Conservation (phyloP, 805 yeast species). For the Dipodascopsis uninucleata region DNA sequence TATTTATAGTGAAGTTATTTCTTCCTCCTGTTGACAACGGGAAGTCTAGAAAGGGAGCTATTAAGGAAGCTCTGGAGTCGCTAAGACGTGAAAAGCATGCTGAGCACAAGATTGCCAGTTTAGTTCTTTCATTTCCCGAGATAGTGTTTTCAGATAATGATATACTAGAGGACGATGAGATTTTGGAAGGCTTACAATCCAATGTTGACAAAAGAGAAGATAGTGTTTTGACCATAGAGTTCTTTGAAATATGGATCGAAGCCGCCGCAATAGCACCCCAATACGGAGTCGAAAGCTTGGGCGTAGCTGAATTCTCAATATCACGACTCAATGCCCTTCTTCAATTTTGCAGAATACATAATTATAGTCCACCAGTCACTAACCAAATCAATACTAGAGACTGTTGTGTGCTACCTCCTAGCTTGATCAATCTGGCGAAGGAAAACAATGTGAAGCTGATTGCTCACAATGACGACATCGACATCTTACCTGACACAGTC, state of each 20-base stretch:
- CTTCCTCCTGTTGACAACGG: no score
- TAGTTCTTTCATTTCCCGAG: constrained; percentile 33
- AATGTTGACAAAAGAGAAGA: background rate
- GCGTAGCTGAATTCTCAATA: constrained; percentile 35
- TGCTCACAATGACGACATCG: constrained; percentile 37
- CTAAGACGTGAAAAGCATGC: no score
- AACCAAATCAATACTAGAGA: constrained; percentile 37
- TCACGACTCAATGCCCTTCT: constrained; percentile 28
- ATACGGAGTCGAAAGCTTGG: constrained; percentile 24
- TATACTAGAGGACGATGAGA: constrained; percentile 25
- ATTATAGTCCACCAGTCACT: constrained; percentile 22
- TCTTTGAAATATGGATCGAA: constrained; percentile 29
- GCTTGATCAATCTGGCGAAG: constrained; percentile 32
- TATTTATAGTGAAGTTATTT: no score
- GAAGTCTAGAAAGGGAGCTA: no score
- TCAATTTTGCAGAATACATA: constrained; percentile 15
- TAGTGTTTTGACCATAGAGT: constrained; percentile 6
- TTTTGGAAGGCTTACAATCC: constrained; percentile 4
- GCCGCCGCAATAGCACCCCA: constrained; percentile 17
- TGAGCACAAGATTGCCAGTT: background rate
- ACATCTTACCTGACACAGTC: constrained; percentile 24
- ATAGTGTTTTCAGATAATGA: constrained; percentile 33
- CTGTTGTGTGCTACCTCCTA: constrained; percentile 38
- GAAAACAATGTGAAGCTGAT: constrained; percentile 32
- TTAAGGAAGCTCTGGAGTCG: no score